Percentiles rank a stretch among this genome's conserved stretches.
Evolutionary conservation across 2,329 filamentous ascomycete species (phyloP).

Genomic region (Cordyceps javanica): DNA sequence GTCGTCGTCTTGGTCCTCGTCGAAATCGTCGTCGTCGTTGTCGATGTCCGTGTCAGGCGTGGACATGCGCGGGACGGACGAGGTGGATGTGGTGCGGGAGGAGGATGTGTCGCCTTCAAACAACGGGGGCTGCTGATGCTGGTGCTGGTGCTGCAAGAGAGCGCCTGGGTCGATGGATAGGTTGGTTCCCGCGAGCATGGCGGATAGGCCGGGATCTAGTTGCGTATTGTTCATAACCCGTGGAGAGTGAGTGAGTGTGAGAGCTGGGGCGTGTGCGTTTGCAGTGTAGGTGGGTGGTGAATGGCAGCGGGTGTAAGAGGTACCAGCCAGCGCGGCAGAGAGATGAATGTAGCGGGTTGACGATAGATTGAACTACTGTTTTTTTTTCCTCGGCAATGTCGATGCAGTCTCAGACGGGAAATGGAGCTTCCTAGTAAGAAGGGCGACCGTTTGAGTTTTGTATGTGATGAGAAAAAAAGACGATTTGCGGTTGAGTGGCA

Average conservation of each 20-base stretch:
- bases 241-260: not conserved
- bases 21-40: not conserved
- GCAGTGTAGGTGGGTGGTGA: not conserved
- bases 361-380: not conserved
- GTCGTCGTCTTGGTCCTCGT: not conserved
- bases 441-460: not conserved
- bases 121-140: not conserved
- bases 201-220: slow-evolving; percentile 4
- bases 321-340: not conserved
- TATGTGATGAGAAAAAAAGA: too few relatives aligned
- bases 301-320: not conserved
- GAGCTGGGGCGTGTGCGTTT: too few relatives aligned
- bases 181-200: slow-evolving; percentile 3
- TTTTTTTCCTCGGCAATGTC: not conserved
- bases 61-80: not conserved
- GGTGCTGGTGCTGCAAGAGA: not conserved
- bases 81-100: slow-evolving; percentile 8
- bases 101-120: slow-evolving; percentile 5
- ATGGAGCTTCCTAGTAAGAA: not conserved
- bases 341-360: not conserved
- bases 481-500: not conserved
- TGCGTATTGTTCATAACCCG: slow-evolving; percentile 9
- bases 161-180: slow-evolving; percentile 5
- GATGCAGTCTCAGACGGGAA: not conserved
- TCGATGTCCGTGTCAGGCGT: slow-evolving; percentile 2